phyloP scores from a whole-genome alignment of 2,329 filamentous ascomycete species.

The Colletotrichum destructivum region DNA sequence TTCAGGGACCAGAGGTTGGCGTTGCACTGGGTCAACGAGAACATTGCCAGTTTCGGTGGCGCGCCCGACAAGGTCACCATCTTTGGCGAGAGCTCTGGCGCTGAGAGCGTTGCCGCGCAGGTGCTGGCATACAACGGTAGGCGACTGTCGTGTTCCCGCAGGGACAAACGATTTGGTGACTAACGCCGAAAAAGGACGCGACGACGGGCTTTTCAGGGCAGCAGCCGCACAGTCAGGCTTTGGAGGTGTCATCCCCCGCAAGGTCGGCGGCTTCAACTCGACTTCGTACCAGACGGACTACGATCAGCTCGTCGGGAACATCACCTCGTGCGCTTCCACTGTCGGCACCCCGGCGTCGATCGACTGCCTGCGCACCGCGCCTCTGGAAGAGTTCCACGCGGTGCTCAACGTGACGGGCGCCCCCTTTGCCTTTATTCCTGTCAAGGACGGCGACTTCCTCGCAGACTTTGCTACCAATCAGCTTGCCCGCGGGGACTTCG shows the following conservation, averaged over 20 bases:
- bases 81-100: constrained; percentile 67
- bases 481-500: constrained; percentile 51
- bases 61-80: constrained; percentile 63
- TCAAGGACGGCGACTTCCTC: constrained; percentile 56
- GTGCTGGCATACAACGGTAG: constrained; percentile 63
- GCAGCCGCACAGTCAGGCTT: constrained; percentile 66
- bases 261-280: constrained; percentile 49
- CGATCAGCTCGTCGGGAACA: constrained; percentile 48
- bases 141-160: background rate
- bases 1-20: constrained; percentile 64
- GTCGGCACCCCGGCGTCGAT: constrained; percentile 46
- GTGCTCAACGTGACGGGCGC: constrained; percentile 41
- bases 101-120: constrained; percentile 61
- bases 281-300: constrained; percentile 49
- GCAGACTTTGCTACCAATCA: constrained; percentile 50
- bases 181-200: constrained; percentile 49
- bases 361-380: constrained; percentile 47
- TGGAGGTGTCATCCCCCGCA: constrained; percentile 50
- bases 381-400: constrained; percentile 49
- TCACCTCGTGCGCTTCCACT: constrained; percentile 47
- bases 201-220: constrained; percentile 66
- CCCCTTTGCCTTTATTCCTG: constrained; percentile 43
- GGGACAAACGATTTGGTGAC: background rate
- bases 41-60: constrained; percentile 61
- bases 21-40: constrained; percentile 63